These are phyloP conservation scores for Cinnamomum micranthum DNA, from an alignment of 164 flowering plant species.

Conservation along the genomic window DNA sequence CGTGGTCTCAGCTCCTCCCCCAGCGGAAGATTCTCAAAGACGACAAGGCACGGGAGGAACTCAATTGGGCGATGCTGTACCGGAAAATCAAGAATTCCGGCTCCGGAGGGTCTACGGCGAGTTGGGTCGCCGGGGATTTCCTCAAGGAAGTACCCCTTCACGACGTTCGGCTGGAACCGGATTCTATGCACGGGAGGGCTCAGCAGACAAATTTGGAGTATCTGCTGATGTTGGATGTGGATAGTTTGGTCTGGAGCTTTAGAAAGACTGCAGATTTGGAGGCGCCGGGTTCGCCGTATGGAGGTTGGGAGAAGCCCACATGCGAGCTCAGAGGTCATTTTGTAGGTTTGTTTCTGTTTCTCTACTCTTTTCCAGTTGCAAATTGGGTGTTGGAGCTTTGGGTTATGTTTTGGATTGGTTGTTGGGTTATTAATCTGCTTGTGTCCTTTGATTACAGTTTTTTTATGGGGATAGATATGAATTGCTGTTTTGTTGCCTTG, in stretches of 20 bases:
- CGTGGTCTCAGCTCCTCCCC: conserved; percentile 53
- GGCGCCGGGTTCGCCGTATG: conserved; percentile 59
- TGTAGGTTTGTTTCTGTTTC: conserved; percentile 42
- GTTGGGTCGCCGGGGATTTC: conserved; percentile 20
- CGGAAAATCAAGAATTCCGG: conserved; percentile 42
- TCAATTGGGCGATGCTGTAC: conserved; percentile 58
- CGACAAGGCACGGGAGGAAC: conserved; percentile 30
- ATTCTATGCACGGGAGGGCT: conserved; percentile 51
- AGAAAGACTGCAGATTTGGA: conserved; percentile 74
- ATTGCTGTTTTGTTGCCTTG: background rate
- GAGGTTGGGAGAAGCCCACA: conserved; percentile 80
- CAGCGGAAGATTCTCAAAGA: conserved; percentile 58
- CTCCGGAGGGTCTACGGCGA: conserved; percentile 2
- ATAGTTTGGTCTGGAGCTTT: conserved; percentile 84
- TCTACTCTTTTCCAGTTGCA: background rate
- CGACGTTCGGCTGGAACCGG: conserved; percentile 64
- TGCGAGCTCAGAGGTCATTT: conserved; percentile 92
- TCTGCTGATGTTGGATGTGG: conserved; percentile 73
- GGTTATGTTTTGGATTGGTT: background rate
- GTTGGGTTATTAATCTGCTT: background rate
- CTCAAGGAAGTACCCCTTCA: conserved; percentile 70
- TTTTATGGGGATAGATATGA: background rate
- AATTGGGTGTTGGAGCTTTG: background rate
- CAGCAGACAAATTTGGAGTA: conserved; percentile 92
- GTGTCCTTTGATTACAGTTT: background rate